Conservation (phyloP, 2,329 filamentous ascomycete species). For the Fusarium compactum region DNA sequence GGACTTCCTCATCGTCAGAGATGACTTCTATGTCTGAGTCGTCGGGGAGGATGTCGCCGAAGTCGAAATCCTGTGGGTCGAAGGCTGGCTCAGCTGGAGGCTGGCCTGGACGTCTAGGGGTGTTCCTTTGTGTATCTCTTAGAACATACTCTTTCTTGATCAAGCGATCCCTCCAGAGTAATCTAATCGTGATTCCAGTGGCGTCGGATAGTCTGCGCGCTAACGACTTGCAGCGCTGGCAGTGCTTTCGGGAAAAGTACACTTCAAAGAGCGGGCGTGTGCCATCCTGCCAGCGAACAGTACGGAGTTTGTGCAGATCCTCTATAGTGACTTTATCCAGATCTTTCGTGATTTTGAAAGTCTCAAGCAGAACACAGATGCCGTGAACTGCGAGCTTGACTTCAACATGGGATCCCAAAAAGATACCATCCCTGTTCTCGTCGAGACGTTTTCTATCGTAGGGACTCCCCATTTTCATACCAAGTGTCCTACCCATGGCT, state of each 20-base stretch:
- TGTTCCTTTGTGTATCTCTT: not conserved
- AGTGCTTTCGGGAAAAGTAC: conserved; percentile 53
- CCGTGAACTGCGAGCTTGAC: conserved; percentile 55
- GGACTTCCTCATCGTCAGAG: conserved; percentile 10
- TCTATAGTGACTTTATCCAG: conserved; percentile 35
- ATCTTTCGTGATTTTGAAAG: conserved; percentile 44
- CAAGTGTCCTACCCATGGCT: conserved; percentile 47
- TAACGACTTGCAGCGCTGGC: conserved; percentile 46
- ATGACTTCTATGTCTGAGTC: conserved; percentile 36
- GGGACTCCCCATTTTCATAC: conserved; percentile 45
- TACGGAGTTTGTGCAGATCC: conserved; percentile 43
- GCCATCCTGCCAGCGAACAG: conserved; percentile 45
- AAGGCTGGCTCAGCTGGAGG: not conserved
- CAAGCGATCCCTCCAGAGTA: conserved; percentile 49
- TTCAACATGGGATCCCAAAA: conserved; percentile 54
- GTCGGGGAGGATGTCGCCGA: conserved; percentile 33
- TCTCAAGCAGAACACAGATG: conserved; percentile 46
- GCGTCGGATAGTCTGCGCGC: conserved; percentile 42
- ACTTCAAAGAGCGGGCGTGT: conserved; percentile 50
- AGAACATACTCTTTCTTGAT: conserved; percentile 45
- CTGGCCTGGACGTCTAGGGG: not conserved
- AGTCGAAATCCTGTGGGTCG: conserved; percentile 42
- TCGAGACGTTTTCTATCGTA: conserved; percentile 45
- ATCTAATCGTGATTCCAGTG: conserved; percentile 46
- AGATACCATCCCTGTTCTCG: conserved; percentile 41